Conservation (phyloP, 2,329 filamentous ascomycete species). For the Botrytis sinoallii region DNA sequence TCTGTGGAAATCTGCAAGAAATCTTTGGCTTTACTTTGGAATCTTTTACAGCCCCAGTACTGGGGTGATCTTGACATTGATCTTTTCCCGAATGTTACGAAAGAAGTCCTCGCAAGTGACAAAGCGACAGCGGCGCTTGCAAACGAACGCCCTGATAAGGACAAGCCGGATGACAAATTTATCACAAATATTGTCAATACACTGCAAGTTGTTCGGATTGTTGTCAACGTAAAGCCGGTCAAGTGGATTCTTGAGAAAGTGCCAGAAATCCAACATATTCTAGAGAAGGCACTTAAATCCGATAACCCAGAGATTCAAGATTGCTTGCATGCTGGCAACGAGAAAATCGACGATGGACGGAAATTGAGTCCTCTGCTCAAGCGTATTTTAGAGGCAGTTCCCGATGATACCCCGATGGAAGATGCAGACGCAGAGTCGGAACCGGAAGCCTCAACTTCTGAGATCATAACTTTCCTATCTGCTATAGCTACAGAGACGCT, state of each 20-base stretch:
- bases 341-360: conserved; percentile 65
- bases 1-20: conserved; percentile 81
- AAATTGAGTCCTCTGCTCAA: conserved; percentile 73
- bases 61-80: conserved; percentile 94
- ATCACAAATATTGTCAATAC: conserved; percentile 89
- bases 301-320: conserved; percentile 93
- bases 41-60: conserved; percentile 79
- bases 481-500: conserved; percentile 85
- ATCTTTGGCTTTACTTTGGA: conserved; percentile 75
- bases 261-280: conserved; percentile 74
- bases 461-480: conserved; percentile 82
- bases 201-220: conserved; percentile 84
- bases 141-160: conserved; percentile 60
- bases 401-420: conserved; percentile 71
- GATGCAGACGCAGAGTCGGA: conserved; percentile 82
- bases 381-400: conserved; percentile 83
- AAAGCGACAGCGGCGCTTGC: conserved; percentile 62
- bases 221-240: conserved; percentile 82
- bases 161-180: conserved; percentile 79
- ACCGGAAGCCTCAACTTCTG: conserved; percentile 75
- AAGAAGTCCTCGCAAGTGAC: conserved; percentile 79
- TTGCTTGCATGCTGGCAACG: conserved; percentile 74
- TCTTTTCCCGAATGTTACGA: conserved; percentile 84
- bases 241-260: conserved; percentile 87
- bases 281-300: conserved; percentile 84